Evolutionary conservation across 2,329 filamentous ascomycete species (phyloP).

Genomic region (Apiospora saccharicola): DNA sequence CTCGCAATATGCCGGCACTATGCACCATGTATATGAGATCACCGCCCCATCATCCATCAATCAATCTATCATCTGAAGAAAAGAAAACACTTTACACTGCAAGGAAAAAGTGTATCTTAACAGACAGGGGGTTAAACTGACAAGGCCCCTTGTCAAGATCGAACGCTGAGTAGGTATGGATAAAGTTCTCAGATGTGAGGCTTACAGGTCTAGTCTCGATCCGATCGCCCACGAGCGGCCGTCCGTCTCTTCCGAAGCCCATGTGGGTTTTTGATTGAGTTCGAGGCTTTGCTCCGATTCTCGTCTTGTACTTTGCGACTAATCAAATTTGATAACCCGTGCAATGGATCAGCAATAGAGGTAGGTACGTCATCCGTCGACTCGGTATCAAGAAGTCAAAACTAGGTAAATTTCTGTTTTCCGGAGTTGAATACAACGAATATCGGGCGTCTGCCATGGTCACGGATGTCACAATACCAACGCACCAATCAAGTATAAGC

Average conservation of each 20-base stretch:
- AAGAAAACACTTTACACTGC: neutral
- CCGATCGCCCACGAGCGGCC: neutral
- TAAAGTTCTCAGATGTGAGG: neutral
- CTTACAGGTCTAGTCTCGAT: neutral
- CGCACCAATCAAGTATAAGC: no score
- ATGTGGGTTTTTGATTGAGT: neutral
- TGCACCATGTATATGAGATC: neutral
- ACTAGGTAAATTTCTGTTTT: neutral
- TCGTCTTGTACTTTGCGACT: neutral
- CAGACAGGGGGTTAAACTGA: neutral
- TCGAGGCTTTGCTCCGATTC: neutral
- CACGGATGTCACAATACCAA: neutral
- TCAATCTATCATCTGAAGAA: conserved; percentile 4
- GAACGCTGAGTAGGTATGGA: neutral
- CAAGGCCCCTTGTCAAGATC: neutral
- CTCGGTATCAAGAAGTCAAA: neutral
- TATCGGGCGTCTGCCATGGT: neutral
- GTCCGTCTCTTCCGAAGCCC: neutral
- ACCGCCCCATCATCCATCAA: neutral
- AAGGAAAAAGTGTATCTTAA: neutral
- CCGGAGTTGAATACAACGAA: neutral
- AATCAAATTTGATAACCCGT: neutral
- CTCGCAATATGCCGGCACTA: neutral
- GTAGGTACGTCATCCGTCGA: neutral
- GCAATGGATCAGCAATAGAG: neutral